A percentile compares a stretch with the other conserved stretches of the same genome.
Evolutionary conservation across 805 yeast species (phyloP).

Genomic region (Yarrowia divulgata): DNA sequence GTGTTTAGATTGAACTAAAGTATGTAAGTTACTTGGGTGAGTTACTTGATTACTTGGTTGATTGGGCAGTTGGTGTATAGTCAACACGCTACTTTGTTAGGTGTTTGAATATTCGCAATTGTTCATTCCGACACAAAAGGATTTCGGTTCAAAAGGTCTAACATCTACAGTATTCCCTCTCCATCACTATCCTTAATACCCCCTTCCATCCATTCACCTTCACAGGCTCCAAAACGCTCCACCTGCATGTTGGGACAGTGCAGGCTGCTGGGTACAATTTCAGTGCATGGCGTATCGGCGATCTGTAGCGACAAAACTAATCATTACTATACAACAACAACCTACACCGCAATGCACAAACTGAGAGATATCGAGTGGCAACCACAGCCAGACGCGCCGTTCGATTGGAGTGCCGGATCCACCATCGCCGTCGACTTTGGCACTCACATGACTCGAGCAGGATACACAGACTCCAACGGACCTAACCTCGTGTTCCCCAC

Average conservation of each 20-base stretch:
- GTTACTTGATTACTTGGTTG: slow-evolving; percentile 4
- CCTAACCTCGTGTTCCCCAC: slow-evolving; percentile 74
- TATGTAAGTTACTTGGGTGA: neutral
- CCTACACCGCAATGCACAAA: slow-evolving; percentile 16
- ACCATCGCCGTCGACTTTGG: slow-evolving; percentile 95
- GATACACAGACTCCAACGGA: slow-evolving; percentile 47
- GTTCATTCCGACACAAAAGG: too few species aligned
- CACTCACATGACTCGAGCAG: slow-evolving; percentile 56
- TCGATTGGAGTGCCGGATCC: slow-evolving; percentile 58
- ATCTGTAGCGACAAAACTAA: neutral
- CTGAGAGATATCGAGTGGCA: slow-evolving; percentile 29
- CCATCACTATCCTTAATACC: too few species aligned
- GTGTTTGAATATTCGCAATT: too few species aligned
- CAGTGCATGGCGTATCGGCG: neutral
- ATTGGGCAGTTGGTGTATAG: neutral
- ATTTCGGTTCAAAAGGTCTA: too few species aligned
- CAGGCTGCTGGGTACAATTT: neutral
- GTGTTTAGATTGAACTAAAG: too few species aligned
- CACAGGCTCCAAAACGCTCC: too few species aligned
- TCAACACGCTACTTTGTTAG: neutral
- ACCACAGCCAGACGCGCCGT: slow-evolving; percentile 57
- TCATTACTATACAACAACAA: neutral
- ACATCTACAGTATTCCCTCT: too few species aligned
- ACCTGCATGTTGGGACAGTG: neutral
- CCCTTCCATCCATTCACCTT: too few species aligned